Evolutionary conservation across 371 early-diverging fungal species (phyloP).

Genomic region (Coemansia sp.): DNA sequence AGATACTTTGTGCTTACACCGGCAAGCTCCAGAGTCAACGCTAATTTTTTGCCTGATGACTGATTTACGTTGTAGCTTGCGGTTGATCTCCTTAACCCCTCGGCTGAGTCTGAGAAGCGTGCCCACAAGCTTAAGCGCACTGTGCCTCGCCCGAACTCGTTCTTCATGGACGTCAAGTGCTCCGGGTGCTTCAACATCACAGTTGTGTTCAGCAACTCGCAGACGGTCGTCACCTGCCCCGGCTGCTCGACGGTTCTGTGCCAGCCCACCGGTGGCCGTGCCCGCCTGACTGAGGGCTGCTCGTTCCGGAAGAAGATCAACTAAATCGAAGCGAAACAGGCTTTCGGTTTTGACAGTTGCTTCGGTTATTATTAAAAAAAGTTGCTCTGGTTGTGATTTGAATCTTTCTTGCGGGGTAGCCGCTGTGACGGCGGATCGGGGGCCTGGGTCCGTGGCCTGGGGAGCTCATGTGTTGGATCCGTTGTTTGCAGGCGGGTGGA

Average conservation of each 20-base stretch:
- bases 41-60: background rate
- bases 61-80: conserved; percentile 73
- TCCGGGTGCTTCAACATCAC: conserved; percentile 96
- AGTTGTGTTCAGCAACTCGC: conserved; percentile 98
- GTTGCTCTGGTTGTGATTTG: no score
- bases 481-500: no score
- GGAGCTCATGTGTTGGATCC: no score
- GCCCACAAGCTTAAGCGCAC: conserved; percentile 99
- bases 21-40: no score
- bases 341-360: no score
- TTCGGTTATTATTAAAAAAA: no score
- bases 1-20: no score
- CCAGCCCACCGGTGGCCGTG: conserved; percentile 99
- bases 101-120: conserved; percentile 89
- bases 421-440: no score
- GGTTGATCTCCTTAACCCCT: conserved; percentile 98
- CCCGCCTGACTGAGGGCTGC: conserved; percentile 92
- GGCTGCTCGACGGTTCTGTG: conserved; percentile 95
- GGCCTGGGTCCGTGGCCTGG: no score
- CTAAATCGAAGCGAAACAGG: conserved; percentile 39
- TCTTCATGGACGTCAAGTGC: conserved; percentile 99
- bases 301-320: conserved; percentile 72
- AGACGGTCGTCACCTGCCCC: conserved; percentile 96
- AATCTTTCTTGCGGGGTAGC: no score
- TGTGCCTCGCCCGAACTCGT: conserved; percentile 99